Conservation (phyloP, 2,329 filamentous ascomycete species). For the Calonectria pseudoturangicola region DNA sequence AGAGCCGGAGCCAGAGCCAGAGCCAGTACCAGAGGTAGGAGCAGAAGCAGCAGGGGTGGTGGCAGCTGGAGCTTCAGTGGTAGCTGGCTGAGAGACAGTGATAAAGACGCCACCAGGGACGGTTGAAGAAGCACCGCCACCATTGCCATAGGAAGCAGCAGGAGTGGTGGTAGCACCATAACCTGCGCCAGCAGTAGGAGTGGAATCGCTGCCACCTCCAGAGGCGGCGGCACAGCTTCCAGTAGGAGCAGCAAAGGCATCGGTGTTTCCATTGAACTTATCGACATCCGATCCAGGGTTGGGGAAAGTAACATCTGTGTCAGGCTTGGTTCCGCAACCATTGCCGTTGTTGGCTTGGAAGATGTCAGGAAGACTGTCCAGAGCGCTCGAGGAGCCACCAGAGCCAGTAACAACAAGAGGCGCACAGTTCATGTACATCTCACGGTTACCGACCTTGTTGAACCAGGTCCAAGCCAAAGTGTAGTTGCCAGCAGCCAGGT, state of each 20-base stretch:
- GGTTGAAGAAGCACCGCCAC: slow-evolving; percentile 23
- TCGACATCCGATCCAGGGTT: slow-evolving; percentile 75
- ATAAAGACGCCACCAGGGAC: slow-evolving; percentile 64
- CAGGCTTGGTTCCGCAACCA: slow-evolving; percentile 70
- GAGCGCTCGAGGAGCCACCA: slow-evolving; percentile 70
- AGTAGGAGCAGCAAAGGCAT: slow-evolving; percentile 57
- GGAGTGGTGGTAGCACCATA: slow-evolving; percentile 45
- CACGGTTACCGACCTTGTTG: slow-evolving; percentile 93
- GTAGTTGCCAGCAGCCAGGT: slow-evolving; percentile 84
- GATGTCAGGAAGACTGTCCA: slow-evolving; percentile 80
- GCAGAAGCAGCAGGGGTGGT: slow-evolving; percentile 46
- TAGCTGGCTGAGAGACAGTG: slow-evolving; percentile 54
- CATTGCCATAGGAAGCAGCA: slow-evolving; percentile 40
- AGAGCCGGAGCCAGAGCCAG: slow-evolving; percentile 51
- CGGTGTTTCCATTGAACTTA: slow-evolving; percentile 62
- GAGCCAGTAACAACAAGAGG: slow-evolving; percentile 79
- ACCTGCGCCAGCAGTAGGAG: slow-evolving; percentile 68
- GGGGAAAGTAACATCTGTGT: slow-evolving; percentile 75
- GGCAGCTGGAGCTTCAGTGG: slow-evolving; percentile 50
- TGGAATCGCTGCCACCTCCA: slow-evolving; percentile 57
- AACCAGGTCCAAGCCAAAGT: slow-evolving; percentile 96
- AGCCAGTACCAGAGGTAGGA: slow-evolving; percentile 41
- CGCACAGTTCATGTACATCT: slow-evolving; percentile 99
- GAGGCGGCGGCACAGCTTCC: slow-evolving; percentile 51
- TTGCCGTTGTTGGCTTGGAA: slow-evolving; percentile 74